Percentiles rank a stretch among this genome's conserved stretches.
These are phyloP conservation scores for Leccinum uliginosum DNA, from an alignment of 768 basidiomycete genomes.

Conservation along the genomic window DNA sequence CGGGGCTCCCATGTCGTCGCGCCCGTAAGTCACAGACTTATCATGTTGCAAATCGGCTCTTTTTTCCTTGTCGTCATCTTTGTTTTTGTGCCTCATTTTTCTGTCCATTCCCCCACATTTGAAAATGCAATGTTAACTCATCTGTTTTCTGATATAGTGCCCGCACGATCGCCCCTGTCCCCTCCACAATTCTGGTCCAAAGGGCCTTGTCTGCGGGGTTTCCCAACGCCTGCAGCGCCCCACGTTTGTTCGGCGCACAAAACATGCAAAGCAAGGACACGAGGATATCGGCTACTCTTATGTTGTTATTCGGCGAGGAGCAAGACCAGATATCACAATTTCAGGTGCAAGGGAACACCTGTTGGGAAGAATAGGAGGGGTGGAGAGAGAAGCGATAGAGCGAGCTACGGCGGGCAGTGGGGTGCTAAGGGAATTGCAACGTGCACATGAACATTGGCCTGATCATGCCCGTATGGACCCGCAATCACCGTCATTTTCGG, in stretches of 20 bases:
- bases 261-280: conserved; percentile 79
- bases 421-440: conserved; percentile 24
- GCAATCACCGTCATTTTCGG: conserved; percentile 25
- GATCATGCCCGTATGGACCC: conserved; percentile 16
- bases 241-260: conserved; percentile 78
- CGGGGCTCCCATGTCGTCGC: conserved; percentile 81
- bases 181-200: conserved; percentile 52
- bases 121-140: conserved; percentile 9
- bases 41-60: neutral
- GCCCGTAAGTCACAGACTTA: conserved; percentile 53
- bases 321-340: conserved; percentile 44
- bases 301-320: conserved; percentile 78
- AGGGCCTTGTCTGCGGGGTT: conserved; percentile 70
- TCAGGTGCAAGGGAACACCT: conserved; percentile 5
- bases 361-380: conserved; percentile 27
- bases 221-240: conserved; percentile 86
- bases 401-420: conserved; percentile 15
- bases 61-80: neutral
- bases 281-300: conserved; percentile 91
- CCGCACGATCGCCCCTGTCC: conserved; percentile 90
- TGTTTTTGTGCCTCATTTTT: neutral
- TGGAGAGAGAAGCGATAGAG: conserved; percentile 30
- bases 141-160: conserved; percentile 48
- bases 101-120: conserved; percentile 14
- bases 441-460: conserved; percentile 16